Evolutionary conservation across 768 basidiomycete genomes (phyloP).

Genomic region (Pleurotus salmoneostramineus): DNA sequence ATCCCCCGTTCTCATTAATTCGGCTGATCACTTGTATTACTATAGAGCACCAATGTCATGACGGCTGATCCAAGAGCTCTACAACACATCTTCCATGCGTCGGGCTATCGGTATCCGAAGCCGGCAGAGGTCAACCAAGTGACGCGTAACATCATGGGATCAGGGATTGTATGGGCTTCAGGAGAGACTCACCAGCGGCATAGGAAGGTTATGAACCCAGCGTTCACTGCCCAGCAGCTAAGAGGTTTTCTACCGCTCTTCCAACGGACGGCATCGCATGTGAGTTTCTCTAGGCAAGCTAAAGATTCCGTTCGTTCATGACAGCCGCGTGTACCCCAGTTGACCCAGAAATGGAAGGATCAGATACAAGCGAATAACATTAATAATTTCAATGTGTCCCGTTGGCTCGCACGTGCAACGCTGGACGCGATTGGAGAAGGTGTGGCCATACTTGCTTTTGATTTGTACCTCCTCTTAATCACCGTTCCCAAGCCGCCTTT

Average conservation of each 20-base stretch:
- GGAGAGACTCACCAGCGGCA: constrained; percentile 20
- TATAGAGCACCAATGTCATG: constrained; percentile 23
- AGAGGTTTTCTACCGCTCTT: constrained; percentile 22
- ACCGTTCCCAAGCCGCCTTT: constrained; percentile 26
- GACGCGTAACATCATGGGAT: constrained; percentile 17
- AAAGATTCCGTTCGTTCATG: not conserved
- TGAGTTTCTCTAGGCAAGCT: not conserved
- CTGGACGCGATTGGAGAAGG: constrained; percentile 35
- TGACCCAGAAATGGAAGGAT: constrained; percentile 24
- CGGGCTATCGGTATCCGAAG: constrained; percentile 25
- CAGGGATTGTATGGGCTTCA: constrained; percentile 19
- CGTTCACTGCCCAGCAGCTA: constrained; percentile 15
- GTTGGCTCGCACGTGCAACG: constrained; percentile 27
- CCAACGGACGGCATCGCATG: constrained; percentile 20
- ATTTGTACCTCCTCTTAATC: not conserved
- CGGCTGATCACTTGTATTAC: not conserved
- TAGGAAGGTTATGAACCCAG: constrained; percentile 24
- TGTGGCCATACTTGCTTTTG: constrained; percentile 7
- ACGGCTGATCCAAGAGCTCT: constrained; percentile 27
- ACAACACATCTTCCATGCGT: constrained; percentile 26
- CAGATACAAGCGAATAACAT: constrained; percentile 11
- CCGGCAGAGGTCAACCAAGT: constrained; percentile 14
- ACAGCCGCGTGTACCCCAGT: constrained; percentile 8
- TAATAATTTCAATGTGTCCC: constrained; percentile 20
- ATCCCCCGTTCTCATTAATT: too few relatives aligned